Evolutionary conservation across 495 filamentous ascomycete genomes (phyloP).

Genomic region (Aspergillus conjunctus): DNA sequence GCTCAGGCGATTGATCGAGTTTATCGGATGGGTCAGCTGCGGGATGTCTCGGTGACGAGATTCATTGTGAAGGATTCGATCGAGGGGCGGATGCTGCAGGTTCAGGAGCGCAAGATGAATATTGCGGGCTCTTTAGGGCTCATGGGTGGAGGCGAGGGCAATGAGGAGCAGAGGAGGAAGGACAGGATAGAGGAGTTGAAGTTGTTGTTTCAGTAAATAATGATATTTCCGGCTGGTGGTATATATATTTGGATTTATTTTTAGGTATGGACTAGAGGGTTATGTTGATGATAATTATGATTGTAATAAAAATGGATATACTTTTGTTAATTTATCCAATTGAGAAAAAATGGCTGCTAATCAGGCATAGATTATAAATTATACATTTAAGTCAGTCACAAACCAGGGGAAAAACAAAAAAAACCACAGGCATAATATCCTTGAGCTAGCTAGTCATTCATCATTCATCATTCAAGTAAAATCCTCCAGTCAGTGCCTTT

Average conservation of each 20-base stretch:
- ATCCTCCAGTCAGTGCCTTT: not conserved
- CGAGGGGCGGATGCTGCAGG: constrained; percentile 88
- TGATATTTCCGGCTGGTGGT: not conserved
- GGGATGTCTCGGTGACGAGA: constrained; percentile 79
- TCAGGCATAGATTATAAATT: too few relatives aligned
- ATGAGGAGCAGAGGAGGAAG: constrained; percentile 86
- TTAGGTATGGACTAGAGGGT: not conserved
- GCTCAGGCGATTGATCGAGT: constrained; percentile 98
- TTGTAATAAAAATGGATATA: not conserved
- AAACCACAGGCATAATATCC: too few relatives aligned
- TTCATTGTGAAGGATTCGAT: constrained; percentile 91
- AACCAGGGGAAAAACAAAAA: too few relatives aligned
- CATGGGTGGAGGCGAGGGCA: constrained; percentile 62
- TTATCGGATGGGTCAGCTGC: constrained; percentile 95
- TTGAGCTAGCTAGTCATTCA: too few relatives aligned
- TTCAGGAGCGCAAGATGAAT: constrained; percentile 87
- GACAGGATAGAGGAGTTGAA: constrained; percentile 93
- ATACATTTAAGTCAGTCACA: too few relatives aligned
- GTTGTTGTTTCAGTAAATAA: constrained; percentile 73
- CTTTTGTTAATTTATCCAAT: not conserved
- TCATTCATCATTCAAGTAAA: too few relatives aligned
- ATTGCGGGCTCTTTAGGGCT: constrained; percentile 91
- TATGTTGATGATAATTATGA: not conserved
- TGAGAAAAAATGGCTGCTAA: too few relatives aligned
- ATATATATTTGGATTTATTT: not conserved